A percentile compares a stretch with the other conserved stretches of the same genome.
phyloP scores from a whole-genome alignment of 768 basidiomycete species.

The Pisolithus microcarpus region DNA sequence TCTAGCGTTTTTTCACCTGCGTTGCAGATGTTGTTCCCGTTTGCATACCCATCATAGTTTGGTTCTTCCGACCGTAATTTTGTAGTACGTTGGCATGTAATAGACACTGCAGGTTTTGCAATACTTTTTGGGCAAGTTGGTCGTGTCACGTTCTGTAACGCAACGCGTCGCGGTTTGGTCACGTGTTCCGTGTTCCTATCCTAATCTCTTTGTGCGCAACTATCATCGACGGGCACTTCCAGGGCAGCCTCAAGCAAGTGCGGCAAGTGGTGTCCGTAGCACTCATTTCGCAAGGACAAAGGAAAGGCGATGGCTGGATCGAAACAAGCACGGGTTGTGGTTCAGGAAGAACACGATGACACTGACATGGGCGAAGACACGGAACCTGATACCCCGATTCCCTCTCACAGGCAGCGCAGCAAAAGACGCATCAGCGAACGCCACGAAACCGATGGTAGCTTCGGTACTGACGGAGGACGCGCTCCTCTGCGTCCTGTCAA shows the following conservation, averaged over 20 bases:
- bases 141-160: conserved; percentile 15
- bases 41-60: background rate
- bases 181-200: conserved; percentile 17
- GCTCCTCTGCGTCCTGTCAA: conserved; percentile 33
- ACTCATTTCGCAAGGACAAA: background rate
- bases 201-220: conserved; percentile 25
- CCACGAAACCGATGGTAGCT: conserved; percentile 31
- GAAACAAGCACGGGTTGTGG: conserved; percentile 16
- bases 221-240: conserved; percentile 4
- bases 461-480: conserved; percentile 33
- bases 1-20: background rate
- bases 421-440: conserved; percentile 44
- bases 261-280: background rate
- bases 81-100: background rate
- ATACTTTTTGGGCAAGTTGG: too few species aligned
- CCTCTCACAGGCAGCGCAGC: conserved; percentile 17
- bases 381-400: conserved; percentile 26
- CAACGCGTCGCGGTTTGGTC: conserved; percentile 22
- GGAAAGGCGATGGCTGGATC: conserved; percentile 12
- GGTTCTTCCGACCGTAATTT: background rate
- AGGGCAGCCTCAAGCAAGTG: background rate
- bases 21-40: too few species aligned
- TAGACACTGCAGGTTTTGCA: background rate
- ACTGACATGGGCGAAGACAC: conserved; percentile 25
- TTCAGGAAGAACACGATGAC: conserved; percentile 4